A percentile compares a stretch with the other conserved stretches of the same genome.
phyloP scores from a whole-genome alignment of 2,329 filamentous ascomycete genomes.

The Aspergillus sp. region DNA sequence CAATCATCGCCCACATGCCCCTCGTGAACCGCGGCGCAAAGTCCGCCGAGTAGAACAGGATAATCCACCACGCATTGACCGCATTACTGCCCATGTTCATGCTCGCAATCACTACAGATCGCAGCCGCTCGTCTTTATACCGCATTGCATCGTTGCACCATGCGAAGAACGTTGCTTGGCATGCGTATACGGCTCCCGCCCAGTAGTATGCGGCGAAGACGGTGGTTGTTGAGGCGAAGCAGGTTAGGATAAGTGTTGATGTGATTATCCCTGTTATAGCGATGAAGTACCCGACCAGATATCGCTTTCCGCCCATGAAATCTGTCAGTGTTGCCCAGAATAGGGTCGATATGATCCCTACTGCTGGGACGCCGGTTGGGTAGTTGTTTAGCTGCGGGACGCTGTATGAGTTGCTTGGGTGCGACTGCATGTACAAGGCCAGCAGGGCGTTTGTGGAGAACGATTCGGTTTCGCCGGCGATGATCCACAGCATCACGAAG shows the following conservation, averaged over 20 bases:
- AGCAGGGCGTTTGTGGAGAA: slow-evolving; percentile 65
- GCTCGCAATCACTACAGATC: slow-evolving; percentile 66
- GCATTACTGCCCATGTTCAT: slow-evolving; percentile 71
- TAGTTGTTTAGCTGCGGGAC: slow-evolving; percentile 55
- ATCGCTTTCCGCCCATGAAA: slow-evolving; percentile 57
- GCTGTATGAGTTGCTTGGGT: slow-evolving; percentile 47
- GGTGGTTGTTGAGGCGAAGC: slow-evolving; percentile 52
- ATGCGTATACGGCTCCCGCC: slow-evolving; percentile 69
- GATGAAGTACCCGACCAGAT: slow-evolving; percentile 67
- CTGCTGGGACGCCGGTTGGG: slow-evolving; percentile 53
- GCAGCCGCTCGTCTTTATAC: slow-evolving; percentile 61
- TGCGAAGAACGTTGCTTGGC: slow-evolving; percentile 72
- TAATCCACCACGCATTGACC: slow-evolving; percentile 72
- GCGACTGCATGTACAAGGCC: slow-evolving; percentile 51
- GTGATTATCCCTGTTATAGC: slow-evolving; percentile 64
- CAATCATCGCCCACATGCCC: slow-evolving; percentile 36
- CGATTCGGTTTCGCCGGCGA: slow-evolving; percentile 70
- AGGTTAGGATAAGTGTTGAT: slow-evolving; percentile 60
- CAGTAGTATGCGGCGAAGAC: slow-evolving; percentile 69
- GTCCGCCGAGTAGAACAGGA: slow-evolving; percentile 68
- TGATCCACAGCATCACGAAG: slow-evolving; percentile 49
- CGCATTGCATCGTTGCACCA: slow-evolving; percentile 73
- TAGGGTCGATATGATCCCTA: slow-evolving; percentile 57
- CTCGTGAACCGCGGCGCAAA: slow-evolving; percentile 66
- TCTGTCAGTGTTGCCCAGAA: slow-evolving; percentile 71